Evolutionary conservation across 2,329 filamentous ascomycete species (phyloP).

Genomic region (Alternaria arborescens): DNA sequence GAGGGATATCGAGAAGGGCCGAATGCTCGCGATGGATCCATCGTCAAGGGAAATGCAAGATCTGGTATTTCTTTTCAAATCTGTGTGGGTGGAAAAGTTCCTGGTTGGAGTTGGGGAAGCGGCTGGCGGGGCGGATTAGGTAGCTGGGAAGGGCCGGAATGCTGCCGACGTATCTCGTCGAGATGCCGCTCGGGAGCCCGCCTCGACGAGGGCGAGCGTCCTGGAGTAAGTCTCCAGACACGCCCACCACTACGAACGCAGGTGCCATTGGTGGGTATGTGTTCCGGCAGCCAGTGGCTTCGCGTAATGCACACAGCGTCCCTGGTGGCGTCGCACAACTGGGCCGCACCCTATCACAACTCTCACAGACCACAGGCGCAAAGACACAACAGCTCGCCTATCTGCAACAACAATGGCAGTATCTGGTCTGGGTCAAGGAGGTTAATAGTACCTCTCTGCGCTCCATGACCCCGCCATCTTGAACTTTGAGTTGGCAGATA

Average conservation of each 20-base stretch:
- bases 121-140: constrained; percentile 8
- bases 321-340: not conserved
- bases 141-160: constrained; percentile 2
- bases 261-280: not conserved
- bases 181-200: constrained; percentile 8
- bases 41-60: constrained; percentile 10
- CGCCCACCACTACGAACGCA: not conserved
- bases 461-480: not conserved
- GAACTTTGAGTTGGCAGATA: not conserved
- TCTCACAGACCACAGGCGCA: constrained; percentile 2
- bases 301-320: not conserved
- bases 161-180: constrained; percentile 6
- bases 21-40: constrained; percentile 9
- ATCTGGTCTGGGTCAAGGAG: constrained; percentile 1
- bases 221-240: not conserved
- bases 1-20: constrained; percentile 8
- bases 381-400: constrained; percentile 17
- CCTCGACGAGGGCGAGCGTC: constrained; percentile 3
- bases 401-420: constrained; percentile 8
- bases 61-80: constrained; percentile 17
- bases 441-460: not conserved
- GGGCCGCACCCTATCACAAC: constrained; percentile 7
- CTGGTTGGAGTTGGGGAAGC: constrained; percentile 17
- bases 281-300: not conserved
- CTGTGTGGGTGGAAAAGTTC: constrained; percentile 4